A percentile compares a stretch with the other conserved stretches of the same genome.
These are phyloP conservation scores for Clathrus columnatus DNA, from an alignment of 768 basidiomycete genomes.

Conservation along the genomic window DNA sequence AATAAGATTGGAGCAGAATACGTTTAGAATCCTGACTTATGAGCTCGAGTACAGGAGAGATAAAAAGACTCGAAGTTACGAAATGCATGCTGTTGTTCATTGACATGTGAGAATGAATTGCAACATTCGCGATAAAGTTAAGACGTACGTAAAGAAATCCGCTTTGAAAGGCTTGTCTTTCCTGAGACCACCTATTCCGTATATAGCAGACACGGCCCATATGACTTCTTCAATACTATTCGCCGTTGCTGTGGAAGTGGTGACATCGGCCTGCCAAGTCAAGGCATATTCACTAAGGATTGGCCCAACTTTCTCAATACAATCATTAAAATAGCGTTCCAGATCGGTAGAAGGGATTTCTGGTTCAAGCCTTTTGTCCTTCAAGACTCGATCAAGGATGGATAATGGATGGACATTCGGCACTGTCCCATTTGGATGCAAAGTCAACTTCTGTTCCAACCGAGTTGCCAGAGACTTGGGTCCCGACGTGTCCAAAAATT, in stretches of 20 bases:
- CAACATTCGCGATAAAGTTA: constrained; percentile 9
- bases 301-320: constrained; percentile 17
- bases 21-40: constrained; percentile 34
- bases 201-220: constrained; percentile 49
- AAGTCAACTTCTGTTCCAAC: background rate
- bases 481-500: constrained; percentile 20
- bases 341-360: background rate
- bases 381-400: constrained; percentile 46
- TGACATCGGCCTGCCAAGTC: constrained; percentile 12
- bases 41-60: constrained; percentile 38
- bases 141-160: constrained; percentile 53
- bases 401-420: constrained; percentile 36
- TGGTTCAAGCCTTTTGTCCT: constrained; percentile 28
- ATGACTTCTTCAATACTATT: constrained; percentile 54
- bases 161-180: constrained; percentile 35
- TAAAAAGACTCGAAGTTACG: constrained; percentile 57
- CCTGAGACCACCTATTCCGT: constrained; percentile 46
- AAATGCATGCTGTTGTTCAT: constrained; percentile 45
- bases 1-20: constrained; percentile 50
- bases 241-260: constrained; percentile 26
- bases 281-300: constrained; percentile 12
- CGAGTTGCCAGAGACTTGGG: constrained; percentile 12
- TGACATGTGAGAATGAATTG: background rate
- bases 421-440: background rate
- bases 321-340: constrained; percentile 6